Evolutionary conservation across 495 filamentous ascomycete species (phyloP).

Genomic region (Aspergillus homomorphus): DNA sequence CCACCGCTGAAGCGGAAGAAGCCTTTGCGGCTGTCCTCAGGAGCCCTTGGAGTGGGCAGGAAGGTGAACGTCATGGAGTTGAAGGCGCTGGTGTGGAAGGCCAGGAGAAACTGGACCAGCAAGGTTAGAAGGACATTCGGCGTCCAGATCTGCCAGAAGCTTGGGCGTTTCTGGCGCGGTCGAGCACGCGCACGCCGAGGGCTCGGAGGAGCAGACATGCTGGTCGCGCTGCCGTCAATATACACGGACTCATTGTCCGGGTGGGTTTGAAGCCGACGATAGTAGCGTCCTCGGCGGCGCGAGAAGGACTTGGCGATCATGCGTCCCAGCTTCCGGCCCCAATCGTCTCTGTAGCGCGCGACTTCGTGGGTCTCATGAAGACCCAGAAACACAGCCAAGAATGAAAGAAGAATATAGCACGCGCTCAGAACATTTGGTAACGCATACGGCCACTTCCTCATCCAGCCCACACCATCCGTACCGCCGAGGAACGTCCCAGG

Average conservation of each 20-base stretch:
- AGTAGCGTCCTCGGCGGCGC: conserved; percentile 23
- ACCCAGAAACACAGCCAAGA: conserved; percentile 51
- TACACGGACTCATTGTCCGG: conserved; percentile 33
- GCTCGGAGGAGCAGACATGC: conserved; percentile 30
- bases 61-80: conserved; percentile 72
- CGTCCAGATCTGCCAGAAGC: conserved; percentile 61
- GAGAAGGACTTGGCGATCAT: conserved; percentile 35
- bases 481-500: conserved; percentile 49
- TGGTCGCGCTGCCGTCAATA: conserved; percentile 27
- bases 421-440: conserved; percentile 61
- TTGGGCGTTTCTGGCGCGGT: conserved; percentile 32
- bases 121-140: conserved; percentile 60
- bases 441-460: conserved; percentile 59
- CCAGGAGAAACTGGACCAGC: conserved; percentile 61
- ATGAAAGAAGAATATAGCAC: conserved; percentile 48
- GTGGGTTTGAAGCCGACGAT: conserved; percentile 28
- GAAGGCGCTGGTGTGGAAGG: conserved; percentile 74
- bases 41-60: conserved; percentile 61
- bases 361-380: conserved; percentile 59
- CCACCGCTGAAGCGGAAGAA: conserved; percentile 70
- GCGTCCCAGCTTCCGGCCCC: conserved; percentile 47
- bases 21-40: conserved; percentile 40
- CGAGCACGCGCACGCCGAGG: conserved; percentile 20
- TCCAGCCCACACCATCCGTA: conserved; percentile 56
- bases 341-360: conserved; percentile 44